A percentile compares a stretch with the other conserved stretches of the same genome.
These are phyloP conservation scores for Mycocentrospora acerina DNA, from an alignment of 2,329 filamentous ascomycete species.

Conservation along the genomic window DNA sequence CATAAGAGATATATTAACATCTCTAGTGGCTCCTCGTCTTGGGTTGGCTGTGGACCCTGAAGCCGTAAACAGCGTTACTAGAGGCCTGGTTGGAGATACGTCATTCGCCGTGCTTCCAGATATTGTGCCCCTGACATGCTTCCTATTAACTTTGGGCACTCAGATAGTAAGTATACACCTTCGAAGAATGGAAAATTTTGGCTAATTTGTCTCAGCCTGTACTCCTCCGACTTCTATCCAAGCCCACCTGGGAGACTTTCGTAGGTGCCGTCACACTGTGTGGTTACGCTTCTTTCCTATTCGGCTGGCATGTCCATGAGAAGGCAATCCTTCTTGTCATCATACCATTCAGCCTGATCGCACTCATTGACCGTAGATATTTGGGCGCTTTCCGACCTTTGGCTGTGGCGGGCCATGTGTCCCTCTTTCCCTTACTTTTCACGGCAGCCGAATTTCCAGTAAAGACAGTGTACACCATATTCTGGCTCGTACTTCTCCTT, in stretches of 20 bases:
- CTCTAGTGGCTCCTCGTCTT: constrained; percentile 74
- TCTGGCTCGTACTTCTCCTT: constrained; percentile 87
- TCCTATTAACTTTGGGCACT: constrained; percentile 78
- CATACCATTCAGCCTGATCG: constrained; percentile 90
- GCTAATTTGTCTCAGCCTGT: constrained; percentile 40
- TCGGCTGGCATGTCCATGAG: constrained; percentile 98
- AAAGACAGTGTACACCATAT: constrained; percentile 88
- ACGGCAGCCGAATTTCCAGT: constrained; percentile 90
- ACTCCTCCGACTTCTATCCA: constrained; percentile 77
- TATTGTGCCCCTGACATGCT: constrained; percentile 77
- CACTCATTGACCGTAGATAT: constrained; percentile 84
- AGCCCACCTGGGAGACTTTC: constrained; percentile 85
- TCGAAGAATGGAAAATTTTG: neutral
- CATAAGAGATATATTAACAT: constrained; percentile 10
- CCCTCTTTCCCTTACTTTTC: constrained; percentile 90
- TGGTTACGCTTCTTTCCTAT: constrained; percentile 93
- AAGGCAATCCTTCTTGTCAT: constrained; percentile 95
- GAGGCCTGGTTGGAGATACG: constrained; percentile 90
- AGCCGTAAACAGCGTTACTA: constrained; percentile 84
- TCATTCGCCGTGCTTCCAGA: constrained; percentile 91
- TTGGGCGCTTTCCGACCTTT: constrained; percentile 89
- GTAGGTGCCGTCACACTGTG: constrained; percentile 88
- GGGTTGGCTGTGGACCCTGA: constrained; percentile 71
- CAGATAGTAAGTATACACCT: constrained; percentile 61
- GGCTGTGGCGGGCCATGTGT: constrained; percentile 91